phyloP scores from a whole-genome alignment of 23 red algal species.

The Pyropia yezoensis region DNA sequence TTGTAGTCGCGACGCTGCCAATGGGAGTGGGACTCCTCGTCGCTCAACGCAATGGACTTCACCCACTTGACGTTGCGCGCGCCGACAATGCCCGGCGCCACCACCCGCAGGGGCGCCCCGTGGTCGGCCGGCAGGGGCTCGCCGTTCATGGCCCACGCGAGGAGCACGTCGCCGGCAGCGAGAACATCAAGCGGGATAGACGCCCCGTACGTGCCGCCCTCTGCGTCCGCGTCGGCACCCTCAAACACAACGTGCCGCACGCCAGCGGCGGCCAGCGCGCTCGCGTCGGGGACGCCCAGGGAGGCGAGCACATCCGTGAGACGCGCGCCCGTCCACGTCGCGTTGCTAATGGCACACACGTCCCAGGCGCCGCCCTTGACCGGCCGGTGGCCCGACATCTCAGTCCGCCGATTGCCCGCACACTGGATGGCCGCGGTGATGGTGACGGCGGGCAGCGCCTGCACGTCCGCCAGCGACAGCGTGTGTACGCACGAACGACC shows the following conservation, averaged over 20 bases:
- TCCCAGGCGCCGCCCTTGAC: conserved; percentile 82
- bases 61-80: conserved; percentile 96
- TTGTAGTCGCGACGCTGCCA: conserved; percentile 85
- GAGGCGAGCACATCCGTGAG: conserved; percentile 48
- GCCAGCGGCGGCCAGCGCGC: neutral
- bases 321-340: conserved; percentile 65
- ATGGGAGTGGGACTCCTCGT: conserved; percentile 38
- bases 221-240: conserved; percentile 60
- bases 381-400: conserved; percentile 43
- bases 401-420: conserved; percentile 84
- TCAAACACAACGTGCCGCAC: conserved; percentile 49
- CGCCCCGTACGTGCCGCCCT: conserved; percentile 39
- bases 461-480: too few relatives aligned
- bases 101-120: conserved; percentile 74
- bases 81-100: conserved; percentile 83
- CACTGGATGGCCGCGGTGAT: conserved; percentile 56
- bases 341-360: conserved; percentile 70
- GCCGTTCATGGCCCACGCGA: conserved; percentile 92
- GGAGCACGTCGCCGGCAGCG: conserved; percentile 37
- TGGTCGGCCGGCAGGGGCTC: conserved; percentile 68
- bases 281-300: conserved; percentile 3
- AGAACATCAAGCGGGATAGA: conserved; percentile 58
- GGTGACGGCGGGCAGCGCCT: neutral
- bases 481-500: too few relatives aligned
- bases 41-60: conserved; percentile 25